phyloP scores from a whole-genome alignment of 495 filamentous ascomycete genomes.

The Penicillium lagena region DNA sequence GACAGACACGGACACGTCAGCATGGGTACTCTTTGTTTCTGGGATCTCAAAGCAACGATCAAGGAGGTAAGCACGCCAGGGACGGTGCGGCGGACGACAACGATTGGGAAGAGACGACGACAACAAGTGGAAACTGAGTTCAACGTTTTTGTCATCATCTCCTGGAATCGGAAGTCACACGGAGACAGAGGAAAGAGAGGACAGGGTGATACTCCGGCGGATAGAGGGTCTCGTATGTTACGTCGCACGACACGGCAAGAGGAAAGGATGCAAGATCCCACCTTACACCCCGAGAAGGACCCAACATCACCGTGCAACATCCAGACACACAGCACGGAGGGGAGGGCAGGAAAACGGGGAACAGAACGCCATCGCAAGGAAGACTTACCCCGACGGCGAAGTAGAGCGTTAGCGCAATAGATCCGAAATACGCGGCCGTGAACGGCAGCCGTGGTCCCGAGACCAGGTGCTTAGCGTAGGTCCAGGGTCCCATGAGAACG shows the following conservation, averaged over 20 bases:
- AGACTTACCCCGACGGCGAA: conserved; percentile 84
- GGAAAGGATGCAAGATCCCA: conserved; percentile 16
- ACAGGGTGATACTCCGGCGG: conserved; percentile 9
- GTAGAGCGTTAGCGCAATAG: conserved; percentile 82
- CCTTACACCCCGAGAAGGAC: conserved; percentile 8
- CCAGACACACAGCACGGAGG: conserved; percentile 1
- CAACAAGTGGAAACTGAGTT: neutral
- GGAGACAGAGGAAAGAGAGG: conserved; percentile 1
- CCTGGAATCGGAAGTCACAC: neutral
- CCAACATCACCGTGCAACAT: conserved; percentile 9
- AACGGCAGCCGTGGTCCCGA: conserved; percentile 86
- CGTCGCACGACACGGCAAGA: conserved; percentile 15
- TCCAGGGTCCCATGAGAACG: conserved; percentile 81
- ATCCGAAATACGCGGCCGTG: conserved; percentile 95
- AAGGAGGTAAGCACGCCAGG: conserved; percentile 4
- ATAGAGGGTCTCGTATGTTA: conserved; percentile 7
- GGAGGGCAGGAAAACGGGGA: neutral
- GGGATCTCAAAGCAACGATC: neutral
- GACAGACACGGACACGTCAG: conserved; percentile 9
- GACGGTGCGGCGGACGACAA: conserved; percentile 11
- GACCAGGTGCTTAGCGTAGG: conserved; percentile 77
- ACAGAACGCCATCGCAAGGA: conserved; percentile 7
- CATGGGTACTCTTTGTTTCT: neutral
- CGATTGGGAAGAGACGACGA: neutral
- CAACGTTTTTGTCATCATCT: neutral